Evolutionary conservation across 108 stramenopile species (phyloP).

Genomic region (Mediolabrus comicus): DNA sequence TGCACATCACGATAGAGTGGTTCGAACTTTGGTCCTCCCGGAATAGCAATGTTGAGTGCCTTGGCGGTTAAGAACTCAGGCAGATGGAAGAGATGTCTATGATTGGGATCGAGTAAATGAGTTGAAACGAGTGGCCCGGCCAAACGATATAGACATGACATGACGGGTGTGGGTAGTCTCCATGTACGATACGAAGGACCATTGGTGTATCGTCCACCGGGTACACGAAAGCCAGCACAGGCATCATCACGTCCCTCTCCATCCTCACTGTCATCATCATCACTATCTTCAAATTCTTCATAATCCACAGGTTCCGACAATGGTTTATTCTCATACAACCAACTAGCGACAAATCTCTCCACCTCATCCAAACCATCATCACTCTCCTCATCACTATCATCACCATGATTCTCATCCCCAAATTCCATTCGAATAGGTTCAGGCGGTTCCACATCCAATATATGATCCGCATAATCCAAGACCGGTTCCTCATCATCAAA

Average conservation of each 20-base stretch:
- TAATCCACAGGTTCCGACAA: conserved; percentile 66
- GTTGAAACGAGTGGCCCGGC: conserved; percentile 92
- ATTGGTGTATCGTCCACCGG: conserved; percentile 76
- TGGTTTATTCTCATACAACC: conserved; percentile 81
- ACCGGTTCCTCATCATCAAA: conserved; percentile 99
- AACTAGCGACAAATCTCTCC: conserved; percentile 57
- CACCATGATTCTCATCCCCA: conserved; percentile 56
- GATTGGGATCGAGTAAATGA: conserved; percentile 84
- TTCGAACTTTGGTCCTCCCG: conserved; percentile 99
- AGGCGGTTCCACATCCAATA: conserved; percentile 96
- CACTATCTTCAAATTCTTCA: conserved; percentile 49
- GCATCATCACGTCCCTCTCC: conserved; percentile 30
- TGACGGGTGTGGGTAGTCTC: conserved; percentile 92
- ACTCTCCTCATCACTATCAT: conserved; percentile 52
- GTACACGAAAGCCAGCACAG: conserved; percentile 47
- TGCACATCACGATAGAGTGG: conserved; percentile 96
- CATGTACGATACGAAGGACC: conserved; percentile 94
- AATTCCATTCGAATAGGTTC: conserved; percentile 88
- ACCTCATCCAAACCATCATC: conserved; percentile 61
- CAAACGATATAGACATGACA: conserved; percentile 92
- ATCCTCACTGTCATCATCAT: conserved; percentile 72
- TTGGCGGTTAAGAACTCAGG: conserved; percentile 97
- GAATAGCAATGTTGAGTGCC: conserved; percentile 97
- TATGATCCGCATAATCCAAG: conserved; percentile 98
- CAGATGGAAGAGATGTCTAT: conserved; percentile 92